Conservation (phyloP, 441 rosid genomes). For the Populus hybrid region DNA sequence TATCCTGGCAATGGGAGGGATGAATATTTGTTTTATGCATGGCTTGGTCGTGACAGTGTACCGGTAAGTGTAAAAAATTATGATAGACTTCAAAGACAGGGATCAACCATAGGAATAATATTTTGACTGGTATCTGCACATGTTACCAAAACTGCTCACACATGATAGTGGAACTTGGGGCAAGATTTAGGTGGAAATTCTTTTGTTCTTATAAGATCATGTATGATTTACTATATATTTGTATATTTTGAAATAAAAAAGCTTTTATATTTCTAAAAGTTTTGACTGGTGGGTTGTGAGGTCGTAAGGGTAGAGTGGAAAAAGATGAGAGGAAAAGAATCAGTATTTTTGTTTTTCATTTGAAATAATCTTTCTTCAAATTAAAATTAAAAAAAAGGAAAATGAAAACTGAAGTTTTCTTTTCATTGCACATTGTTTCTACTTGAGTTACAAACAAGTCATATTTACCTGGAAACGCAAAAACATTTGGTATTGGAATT, state of each 20-base stretch:
- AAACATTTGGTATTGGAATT: background rate
- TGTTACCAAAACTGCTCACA: background rate
- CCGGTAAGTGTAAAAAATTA: constrained; percentile 35
- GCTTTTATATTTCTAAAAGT: background rate
- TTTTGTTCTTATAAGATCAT: background rate
- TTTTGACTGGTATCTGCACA: background rate
- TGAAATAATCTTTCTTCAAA: background rate
- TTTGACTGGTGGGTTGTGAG: background rate
- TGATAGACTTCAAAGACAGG: background rate
- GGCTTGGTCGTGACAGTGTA: constrained; percentile 70
- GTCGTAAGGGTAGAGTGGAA: background rate
- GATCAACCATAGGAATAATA: background rate
- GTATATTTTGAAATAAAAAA: background rate
- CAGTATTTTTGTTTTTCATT: background rate
- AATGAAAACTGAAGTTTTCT: background rate
- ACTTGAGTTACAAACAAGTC: background rate
- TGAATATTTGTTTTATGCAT: constrained; percentile 64
- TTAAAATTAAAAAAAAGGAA: background rate
- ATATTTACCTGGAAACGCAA: background rate
- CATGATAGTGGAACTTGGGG: background rate
- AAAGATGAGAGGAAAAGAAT: background rate
- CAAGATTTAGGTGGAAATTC: background rate
- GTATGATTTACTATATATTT: background rate
- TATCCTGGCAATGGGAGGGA: constrained; percentile 67
- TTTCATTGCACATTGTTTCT: background rate